phyloP scores from a whole-genome alignment of 805 yeast genomes.

The Teunomyces stri region DNA sequence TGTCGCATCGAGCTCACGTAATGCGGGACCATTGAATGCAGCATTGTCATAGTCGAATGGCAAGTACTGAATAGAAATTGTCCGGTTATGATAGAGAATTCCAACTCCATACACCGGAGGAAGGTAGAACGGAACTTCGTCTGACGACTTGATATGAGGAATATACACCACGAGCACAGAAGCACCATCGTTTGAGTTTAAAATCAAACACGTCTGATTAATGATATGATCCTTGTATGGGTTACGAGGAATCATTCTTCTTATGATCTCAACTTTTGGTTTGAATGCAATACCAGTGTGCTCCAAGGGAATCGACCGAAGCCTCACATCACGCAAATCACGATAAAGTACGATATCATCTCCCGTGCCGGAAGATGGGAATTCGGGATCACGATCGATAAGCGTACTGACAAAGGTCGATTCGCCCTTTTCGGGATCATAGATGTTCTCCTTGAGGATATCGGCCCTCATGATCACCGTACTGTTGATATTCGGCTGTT shows the following conservation, averaged over 20 bases:
- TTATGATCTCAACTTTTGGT: constrained; percentile 55
- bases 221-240: constrained; percentile 80
- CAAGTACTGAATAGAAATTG: constrained; percentile 70
- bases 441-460: constrained; percentile 53
- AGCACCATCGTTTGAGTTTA: constrained; percentile 24
- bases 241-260: constrained; percentile 88
- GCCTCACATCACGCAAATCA: constrained; percentile 31
- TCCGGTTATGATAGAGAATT: constrained; percentile 47
- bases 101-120: constrained; percentile 84
- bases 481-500: constrained; percentile 87
- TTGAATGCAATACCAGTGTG: constrained; percentile 18
- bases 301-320: constrained; percentile 28
- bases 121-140: constrained; percentile 81
- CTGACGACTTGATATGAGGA: constrained; percentile 64
- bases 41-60: constrained; percentile 46
- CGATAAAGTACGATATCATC: constrained; percentile 26
- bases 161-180: constrained; percentile 65
- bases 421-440: constrained; percentile 33
- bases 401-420: constrained; percentile 25
- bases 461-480: constrained; percentile 90
- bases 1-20: constrained; percentile 35
- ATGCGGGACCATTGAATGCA: constrained; percentile 16
- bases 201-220: constrained; percentile 76
- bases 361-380: constrained; percentile 23
- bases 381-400: constrained; percentile 29